Percentiles rank a stretch among this genome's conserved stretches.
Conservation (phyloP, 129 eudicot species). For the Lonicera japonica region DNA sequence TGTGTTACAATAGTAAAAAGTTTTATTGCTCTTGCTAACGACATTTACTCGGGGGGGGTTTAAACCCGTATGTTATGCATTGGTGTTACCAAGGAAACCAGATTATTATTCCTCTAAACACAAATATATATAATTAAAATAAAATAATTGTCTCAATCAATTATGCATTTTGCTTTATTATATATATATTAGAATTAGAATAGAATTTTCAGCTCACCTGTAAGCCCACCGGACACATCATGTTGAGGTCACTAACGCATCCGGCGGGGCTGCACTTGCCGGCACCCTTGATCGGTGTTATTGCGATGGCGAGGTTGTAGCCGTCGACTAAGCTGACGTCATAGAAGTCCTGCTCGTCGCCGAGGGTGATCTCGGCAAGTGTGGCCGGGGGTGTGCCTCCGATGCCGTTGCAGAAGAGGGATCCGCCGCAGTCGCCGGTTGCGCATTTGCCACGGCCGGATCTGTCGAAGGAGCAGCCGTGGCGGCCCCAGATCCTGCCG, state of each 20-base stretch:
- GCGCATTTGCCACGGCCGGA: slow-evolving; percentile 78
- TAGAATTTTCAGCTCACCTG: too few relatives aligned
- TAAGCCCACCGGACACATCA: slow-evolving; percentile 96
- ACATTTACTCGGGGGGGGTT: too few relatives aligned
- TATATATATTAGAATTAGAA: too few relatives aligned
- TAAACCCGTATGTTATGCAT: too few relatives aligned
- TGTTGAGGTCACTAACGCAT: slow-evolving; percentile 78
- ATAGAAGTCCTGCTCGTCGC: slow-evolving; percentile 79
- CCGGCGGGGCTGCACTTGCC: slow-evolving; percentile 82
- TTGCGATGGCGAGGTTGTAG: slow-evolving; percentile 74
- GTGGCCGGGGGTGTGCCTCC: slow-evolving; percentile 96
- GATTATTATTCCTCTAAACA: too few relatives aligned
- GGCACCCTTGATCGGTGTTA: slow-evolving; percentile 59
- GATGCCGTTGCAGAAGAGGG: slow-evolving; percentile 73
- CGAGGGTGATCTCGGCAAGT: slow-evolving; percentile 79
- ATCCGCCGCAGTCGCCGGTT: slow-evolving; percentile 93
- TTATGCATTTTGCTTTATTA: too few relatives aligned
- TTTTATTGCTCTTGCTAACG: too few relatives aligned
- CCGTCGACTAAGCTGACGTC: slow-evolving; percentile 96
- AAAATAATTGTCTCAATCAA: too few relatives aligned
- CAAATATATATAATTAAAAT: too few relatives aligned
- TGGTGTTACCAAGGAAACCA: too few relatives aligned
- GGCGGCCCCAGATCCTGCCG: slow-evolving; percentile 97
- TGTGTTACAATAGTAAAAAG: too few relatives aligned
- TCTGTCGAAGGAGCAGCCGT: slow-evolving; percentile 72